Conservation (phyloP, 2,329 filamentous ascomycete species). For the Fusarium nygamai region DNA sequence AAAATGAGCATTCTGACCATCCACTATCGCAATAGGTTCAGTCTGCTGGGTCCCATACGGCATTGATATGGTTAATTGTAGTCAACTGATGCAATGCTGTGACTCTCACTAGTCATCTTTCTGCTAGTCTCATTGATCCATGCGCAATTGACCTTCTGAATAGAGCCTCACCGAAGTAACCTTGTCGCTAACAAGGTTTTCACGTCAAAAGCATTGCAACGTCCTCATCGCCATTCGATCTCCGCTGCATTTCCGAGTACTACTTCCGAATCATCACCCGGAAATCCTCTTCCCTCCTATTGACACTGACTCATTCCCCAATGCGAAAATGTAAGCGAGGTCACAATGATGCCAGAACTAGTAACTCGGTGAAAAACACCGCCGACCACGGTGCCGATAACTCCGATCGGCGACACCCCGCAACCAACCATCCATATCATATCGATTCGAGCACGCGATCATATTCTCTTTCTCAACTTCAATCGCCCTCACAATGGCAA, state of each 20-base stretch:
- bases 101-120: neutral
- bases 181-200: neutral
- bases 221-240: neutral
- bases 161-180: neutral
- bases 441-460: neutral
- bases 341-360: conserved; percentile 10
- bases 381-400: conserved; percentile 32
- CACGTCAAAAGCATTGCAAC: neutral
- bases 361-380: conserved; percentile 16
- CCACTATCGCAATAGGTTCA: neutral
- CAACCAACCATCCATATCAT: neutral
- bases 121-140: neutral
- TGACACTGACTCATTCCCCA: neutral
- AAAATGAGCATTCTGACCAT: neutral
- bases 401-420: conserved; percentile 29
- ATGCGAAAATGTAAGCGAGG: neutral
- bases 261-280: neutral
- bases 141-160: neutral
- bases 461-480: neutral
- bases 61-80: too few species aligned
- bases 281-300: neutral
- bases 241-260: conserved; percentile 4
- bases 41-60: neutral
- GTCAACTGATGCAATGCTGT: neutral
- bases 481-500: neutral